Base-by-base conservation (phyloP, 176 grass and related monocot species). In the Avena eriantha region DNA sequence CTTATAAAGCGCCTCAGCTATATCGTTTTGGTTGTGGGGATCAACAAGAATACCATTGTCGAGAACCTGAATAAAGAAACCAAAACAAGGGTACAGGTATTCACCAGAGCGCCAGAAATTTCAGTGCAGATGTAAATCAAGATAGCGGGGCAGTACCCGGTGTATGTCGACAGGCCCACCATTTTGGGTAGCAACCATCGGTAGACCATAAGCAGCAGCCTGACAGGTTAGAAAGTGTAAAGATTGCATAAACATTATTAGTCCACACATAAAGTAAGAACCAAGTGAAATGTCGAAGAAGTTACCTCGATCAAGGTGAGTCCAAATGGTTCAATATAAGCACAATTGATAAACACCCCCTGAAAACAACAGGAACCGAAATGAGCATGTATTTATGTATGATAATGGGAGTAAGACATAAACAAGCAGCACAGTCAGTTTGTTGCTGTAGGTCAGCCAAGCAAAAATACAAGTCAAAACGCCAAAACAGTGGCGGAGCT, bases 291-390 rank as follows among this genome's bases (percentile, higher is more conserved):
- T 58, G 16, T 65, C 59, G 41, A 39, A 63, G 65, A 31, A 82
- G 43, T 75, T 90, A 98, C 96, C 96, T 98, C 96, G 65, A 98
- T 98, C 86, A 98, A 98, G 79, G 96, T 98, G 64, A 98, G 96
- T 76, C 96, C 96, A 92, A 98, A 98, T 85, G 96, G 93, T 87
- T 98, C 96, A 2, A 98, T 94, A 80, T 92, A 98, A 64, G 93
- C 96, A 83, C 93, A 95, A 88, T 98, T 98, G 75, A 98, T 95
- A 70, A 98, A 98, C 69, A 98, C 96, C 77, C 96, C 96, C 96
- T 98, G 93, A 73, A 87, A 87, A 78, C 61, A 78, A 70, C 59
- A 79, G 31, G 85, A 79, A 76, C 35, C 66, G 10, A 74, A 49
- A 69, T 76, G 26, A 85, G 39, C 26, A 66, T 57, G 17, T 39